phyloP scores from a whole-genome alignment of 225 moss, liverwort and hornwort genomes.

The Sphagnum contortum region DNA sequence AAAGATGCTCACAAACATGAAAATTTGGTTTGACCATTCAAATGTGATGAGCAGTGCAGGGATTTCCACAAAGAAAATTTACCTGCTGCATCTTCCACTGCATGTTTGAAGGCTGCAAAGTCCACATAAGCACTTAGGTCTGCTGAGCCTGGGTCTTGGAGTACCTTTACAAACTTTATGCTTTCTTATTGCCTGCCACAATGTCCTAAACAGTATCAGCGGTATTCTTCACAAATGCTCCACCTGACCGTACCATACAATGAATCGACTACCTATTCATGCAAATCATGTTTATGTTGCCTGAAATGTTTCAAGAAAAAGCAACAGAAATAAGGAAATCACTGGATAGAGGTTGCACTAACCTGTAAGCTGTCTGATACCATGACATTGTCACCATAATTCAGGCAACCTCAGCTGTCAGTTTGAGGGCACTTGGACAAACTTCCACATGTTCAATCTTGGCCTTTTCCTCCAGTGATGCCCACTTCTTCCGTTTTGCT shows the following conservation, averaged over 20 bases:
- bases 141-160: conserved; percentile 32
- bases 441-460: conserved; percentile 27
- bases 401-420: conserved; percentile 21
- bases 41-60: conserved; percentile 74
- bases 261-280: too few species aligned
- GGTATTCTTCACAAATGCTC: too few species aligned
- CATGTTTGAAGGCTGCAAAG: conserved; percentile 30
- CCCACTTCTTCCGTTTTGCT: conserved; percentile 23
- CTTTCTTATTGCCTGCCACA: conserved; percentile 29
- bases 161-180: conserved; percentile 30
- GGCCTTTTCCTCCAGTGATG: conserved; percentile 14
- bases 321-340: not conserved
- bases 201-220: not conserved
- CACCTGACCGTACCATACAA: too few species aligned
- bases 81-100: conserved; percentile 23
- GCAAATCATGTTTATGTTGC: too few species aligned
- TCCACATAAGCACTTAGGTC: conserved; percentile 50
- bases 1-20: too few species aligned
- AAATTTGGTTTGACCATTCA: conserved; percentile 24
- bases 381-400: conserved; percentile 34
- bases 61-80: conserved; percentile 22
- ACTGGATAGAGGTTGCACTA: not conserved
- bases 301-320: not conserved
- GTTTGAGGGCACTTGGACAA: conserved; percentile 25
- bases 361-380: conserved; percentile 32